A percentile compares a stretch with the other conserved stretches of the same genome.
Evolutionary conservation across 148 eudicot genomes (phyloP).

Genomic region (Camellia lanceoleosa): DNA sequence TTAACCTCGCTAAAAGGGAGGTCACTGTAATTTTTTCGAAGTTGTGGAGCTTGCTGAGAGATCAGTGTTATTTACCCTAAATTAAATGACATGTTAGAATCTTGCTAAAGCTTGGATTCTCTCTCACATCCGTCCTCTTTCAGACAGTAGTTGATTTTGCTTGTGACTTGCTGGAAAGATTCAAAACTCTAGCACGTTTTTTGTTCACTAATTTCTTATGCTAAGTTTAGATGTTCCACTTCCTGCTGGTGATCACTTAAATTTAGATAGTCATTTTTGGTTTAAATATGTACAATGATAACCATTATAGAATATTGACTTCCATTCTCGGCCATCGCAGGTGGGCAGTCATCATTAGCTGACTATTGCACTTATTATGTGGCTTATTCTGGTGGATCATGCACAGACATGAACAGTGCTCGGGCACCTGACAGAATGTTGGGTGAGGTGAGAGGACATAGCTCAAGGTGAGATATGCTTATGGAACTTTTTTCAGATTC

Average conservation of each 20-base stretch:
- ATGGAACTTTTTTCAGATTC: neutral
- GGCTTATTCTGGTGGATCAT: slow-evolving; percentile 98
- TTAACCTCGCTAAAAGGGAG: too few relatives aligned
- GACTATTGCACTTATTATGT: slow-evolving; percentile 97
- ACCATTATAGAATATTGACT: too few relatives aligned
- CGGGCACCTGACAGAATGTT: slow-evolving; percentile 94
- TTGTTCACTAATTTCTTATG: neutral
- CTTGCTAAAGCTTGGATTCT: neutral
- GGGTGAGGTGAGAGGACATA: slow-evolving; percentile 93
- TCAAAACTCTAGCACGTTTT: neutral
- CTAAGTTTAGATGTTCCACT: neutral
- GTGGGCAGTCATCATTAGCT: slow-evolving; percentile 96
- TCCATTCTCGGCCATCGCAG: slow-evolving; percentile 42
- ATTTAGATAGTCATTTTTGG: neutral
- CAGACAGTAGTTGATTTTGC: neutral
- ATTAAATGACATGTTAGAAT: neutral
- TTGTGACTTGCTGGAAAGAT: neutral
- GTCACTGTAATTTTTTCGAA: too few relatives aligned
- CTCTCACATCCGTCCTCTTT: neutral
- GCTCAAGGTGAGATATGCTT: slow-evolving; percentile 56
- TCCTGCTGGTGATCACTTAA: neutral
- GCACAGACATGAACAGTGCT: slow-evolving; percentile 85
- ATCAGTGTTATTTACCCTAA: too few relatives aligned
- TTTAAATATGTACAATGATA: neutral
- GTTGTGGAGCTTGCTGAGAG: too few relatives aligned